Percentiles rank a stretch among this genome's conserved stretches.
Evolutionary conservation across 2,329 filamentous ascomycete species (phyloP).

Genomic region (Fusarium floridanum): DNA sequence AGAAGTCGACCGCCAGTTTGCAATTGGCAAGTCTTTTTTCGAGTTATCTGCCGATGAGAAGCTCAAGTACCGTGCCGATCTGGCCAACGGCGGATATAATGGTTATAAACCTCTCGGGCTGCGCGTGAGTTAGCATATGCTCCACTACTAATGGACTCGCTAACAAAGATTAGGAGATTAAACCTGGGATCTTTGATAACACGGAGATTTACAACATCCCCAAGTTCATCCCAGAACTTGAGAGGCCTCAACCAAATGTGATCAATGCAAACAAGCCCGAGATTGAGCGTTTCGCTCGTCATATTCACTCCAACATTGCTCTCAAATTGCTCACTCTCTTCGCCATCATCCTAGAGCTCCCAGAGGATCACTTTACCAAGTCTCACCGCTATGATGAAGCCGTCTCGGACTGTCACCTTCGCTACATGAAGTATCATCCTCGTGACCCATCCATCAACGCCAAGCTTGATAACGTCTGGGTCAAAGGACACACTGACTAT

Average conservation of each 20-base stretch:
- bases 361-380: background rate
- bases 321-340: background rate
- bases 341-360: background rate
- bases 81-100: background rate
- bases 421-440: slow-evolving; percentile 4
- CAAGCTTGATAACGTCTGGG: background rate
- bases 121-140: background rate
- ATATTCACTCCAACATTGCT: background rate
- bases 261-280: background rate
- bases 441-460: background rate
- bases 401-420: background rate
- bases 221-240: background rate
- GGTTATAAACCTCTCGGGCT: background rate
- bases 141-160: no score
- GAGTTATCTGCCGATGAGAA: background rate
- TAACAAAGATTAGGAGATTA: background rate
- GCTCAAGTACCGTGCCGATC: background rate
- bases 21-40: background rate
- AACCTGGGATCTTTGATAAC: background rate
- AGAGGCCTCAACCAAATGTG: background rate
- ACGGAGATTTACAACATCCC: background rate
- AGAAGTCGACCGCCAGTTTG: background rate
- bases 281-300: background rate
- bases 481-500: background rate
- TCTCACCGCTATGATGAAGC: background rate